Evolutionary conservation across 2,329 filamentous ascomycete genomes (phyloP), one percentile per base, ranked within the genome.

Genomic region (Pestalotiopsis sp.): DNA sequence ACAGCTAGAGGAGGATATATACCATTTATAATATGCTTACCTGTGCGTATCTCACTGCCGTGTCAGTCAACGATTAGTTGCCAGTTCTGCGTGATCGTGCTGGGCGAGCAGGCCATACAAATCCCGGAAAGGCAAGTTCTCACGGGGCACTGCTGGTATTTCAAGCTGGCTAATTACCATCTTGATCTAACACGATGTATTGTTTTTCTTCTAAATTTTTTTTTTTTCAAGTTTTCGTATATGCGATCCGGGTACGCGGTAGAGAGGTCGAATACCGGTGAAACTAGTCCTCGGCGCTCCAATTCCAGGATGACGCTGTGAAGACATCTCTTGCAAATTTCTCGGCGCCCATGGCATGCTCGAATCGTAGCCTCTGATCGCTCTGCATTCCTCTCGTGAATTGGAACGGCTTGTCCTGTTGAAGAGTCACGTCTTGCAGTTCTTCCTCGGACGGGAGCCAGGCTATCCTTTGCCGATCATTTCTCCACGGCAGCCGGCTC

Each of bases 221-320:
- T 31, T 27, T 27, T 27, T 31, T 9, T 9, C 2, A 36, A n/a
- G 20, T n/a, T 49, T n/a, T 49, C 3, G 41, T 36, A 49, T n/a
- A 49, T 49, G 2, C 6, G 11, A 9, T n/a, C 17, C n/a, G 17
- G 17, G 20, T 52, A 3, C 7, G 17, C 4, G 9, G 45, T n/a
- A 52, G 6, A 9, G n/a, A n/a, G 3, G n/a, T n/a, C 45, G 20
- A 20, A 6, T 9, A 20, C 3, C 9, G 3, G 45, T 52, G 45
- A 23, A 5, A 71, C 62, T 78, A 78, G 11, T 81, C 71, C 70
- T 88, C 86, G 0, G 86, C 84, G 14, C 86, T 88, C 88, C 88
- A 91, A 71, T 90, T 82, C 88, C 88, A 91, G 65, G 79, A 80
- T 14, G 82, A 79, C 0, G 88, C 86, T 11, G 85, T 88, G 70